These are phyloP conservation scores for Globisporangium polare DNA, from an alignment of 352 stramenopile genomes.

Conservation along the genomic window DNA sequence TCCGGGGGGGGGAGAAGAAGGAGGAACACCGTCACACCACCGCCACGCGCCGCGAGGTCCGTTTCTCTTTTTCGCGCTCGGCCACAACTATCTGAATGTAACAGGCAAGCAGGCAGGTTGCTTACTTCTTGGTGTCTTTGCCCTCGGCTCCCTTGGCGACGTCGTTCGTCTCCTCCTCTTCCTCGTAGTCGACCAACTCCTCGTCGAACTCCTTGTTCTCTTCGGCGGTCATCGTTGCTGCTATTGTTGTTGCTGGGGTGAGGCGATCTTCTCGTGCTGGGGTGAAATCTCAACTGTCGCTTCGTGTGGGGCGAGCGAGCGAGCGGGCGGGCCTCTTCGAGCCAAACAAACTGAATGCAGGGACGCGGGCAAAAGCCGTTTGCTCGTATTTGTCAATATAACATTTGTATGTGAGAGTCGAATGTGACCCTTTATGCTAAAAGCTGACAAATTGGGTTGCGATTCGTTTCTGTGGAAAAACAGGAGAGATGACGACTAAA, in stretches of 20 bases:
- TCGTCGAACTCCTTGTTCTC: slow-evolving; percentile 90
- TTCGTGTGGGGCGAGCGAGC: slow-evolving; percentile 4
- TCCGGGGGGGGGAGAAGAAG: slow-evolving; percentile 3
- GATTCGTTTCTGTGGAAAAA: background rate
- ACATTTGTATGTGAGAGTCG: background rate
- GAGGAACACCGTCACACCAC: slow-evolving; percentile 7
- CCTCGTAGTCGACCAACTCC: slow-evolving; percentile 88
- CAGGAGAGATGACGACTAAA: background rate
- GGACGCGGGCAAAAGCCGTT: background rate
- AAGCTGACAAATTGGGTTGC: background rate
- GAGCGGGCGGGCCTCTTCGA: background rate
- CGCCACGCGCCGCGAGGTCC: background rate
- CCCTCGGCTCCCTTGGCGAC: slow-evolving; percentile 74
- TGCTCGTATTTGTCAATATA: background rate
- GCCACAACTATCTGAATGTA: slow-evolving; percentile 4
- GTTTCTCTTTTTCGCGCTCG: background rate
- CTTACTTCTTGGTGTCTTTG: slow-evolving; percentile 91
- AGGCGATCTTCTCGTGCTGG: slow-evolving; percentile 5
- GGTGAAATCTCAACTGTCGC: slow-evolving; percentile 23
- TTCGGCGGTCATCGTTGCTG: slow-evolving; percentile 59
- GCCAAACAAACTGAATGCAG: background rate
- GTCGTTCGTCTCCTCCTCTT: slow-evolving; percentile 80
- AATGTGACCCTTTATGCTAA: background rate
- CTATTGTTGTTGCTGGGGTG: slow-evolving; percentile 9
- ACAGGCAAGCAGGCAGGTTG: slow-evolving; percentile 14